Conservation (phyloP, 306 rosid species). For the Lathyrus aphaca region DNA sequence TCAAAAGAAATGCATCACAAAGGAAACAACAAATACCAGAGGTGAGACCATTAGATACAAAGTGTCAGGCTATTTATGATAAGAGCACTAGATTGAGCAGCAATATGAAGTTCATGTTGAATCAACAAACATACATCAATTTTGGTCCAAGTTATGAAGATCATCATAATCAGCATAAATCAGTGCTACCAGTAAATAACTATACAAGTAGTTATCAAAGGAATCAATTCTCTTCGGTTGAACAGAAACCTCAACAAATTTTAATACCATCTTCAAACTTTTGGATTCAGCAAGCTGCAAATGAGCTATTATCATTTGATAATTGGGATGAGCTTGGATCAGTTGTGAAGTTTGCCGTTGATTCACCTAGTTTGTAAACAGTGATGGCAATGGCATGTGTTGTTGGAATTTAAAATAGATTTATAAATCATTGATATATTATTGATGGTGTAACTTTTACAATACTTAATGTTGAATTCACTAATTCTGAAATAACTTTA, state of each 20-base stretch:
- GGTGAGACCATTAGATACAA: slow-evolving; percentile 50
- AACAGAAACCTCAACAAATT: slow-evolving; percentile 36
- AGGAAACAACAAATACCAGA: slow-evolving; percentile 55
- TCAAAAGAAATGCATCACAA: slow-evolving; percentile 63
- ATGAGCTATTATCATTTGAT: slow-evolving; percentile 38
- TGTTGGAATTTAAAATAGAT: not conserved
- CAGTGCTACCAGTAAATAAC: slow-evolving; percentile 10
- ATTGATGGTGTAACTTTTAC: not conserved
- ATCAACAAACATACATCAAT: slow-evolving; percentile 56
- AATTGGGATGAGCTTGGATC: slow-evolving; percentile 90
- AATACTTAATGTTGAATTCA: not conserved
- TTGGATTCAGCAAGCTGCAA: not conserved
- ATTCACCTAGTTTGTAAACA: slow-evolving; percentile 42
- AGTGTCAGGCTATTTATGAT: slow-evolving; percentile 36
- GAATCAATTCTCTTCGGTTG: slow-evolving; percentile 36
- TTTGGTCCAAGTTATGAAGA: slow-evolving; percentile 46
- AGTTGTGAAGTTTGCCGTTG: slow-evolving; percentile 60
- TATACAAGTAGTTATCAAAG: slow-evolving; percentile 16
- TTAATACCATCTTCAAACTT: slow-evolving; percentile 30
- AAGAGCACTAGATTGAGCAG: slow-evolving; percentile 35
- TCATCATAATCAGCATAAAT: slow-evolving; percentile 47
- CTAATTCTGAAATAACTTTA: no score
- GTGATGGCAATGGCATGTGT: not conserved
- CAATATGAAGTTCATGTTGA: slow-evolving; percentile 32
- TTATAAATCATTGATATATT: not conserved